Base-by-base conservation (phyloP, 2,329 filamentous ascomycete species). In the Ilyonectria sp. region DNA sequence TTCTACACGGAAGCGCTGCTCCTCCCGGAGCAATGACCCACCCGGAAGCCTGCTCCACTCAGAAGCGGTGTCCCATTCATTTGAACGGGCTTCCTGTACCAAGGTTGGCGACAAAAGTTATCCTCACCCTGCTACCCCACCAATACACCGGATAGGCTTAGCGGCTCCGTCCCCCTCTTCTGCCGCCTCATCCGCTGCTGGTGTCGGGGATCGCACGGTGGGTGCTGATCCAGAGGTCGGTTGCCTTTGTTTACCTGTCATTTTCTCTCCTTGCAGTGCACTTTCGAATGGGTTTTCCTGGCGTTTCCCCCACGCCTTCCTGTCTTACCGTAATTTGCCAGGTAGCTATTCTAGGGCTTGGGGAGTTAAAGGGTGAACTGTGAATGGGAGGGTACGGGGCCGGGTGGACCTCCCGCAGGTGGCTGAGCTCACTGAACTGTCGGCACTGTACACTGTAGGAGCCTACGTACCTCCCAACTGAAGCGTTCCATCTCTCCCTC, bases 391-490 rank as follows among this genome's bases (percentile, higher is more conserved):
- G 46, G 35, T 44, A 44, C 53, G 44, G 46, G 31, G 40, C 52
- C 21, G n/a, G n/a, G 60, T 63, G 60, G 60, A 21, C 54, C 61
- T 46, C 47, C 49, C 21, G 52, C 21, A 63, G 60, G 31, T 26
- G 23, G 23, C 52, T 21, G 44, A 35, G 52, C 40, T 46, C 43
- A 33, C 13, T 47, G 61, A 64, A 64, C 47, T 53, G 33, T 59
- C 63, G 43, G 50, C 63, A 65, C 63, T 65, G 63, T 60, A 65
- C 23, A 60, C 63, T 65, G 63, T 60, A 65, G 19, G 43, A 65
- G 49, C 50, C 52, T 49, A 60, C 31, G 61, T 54, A 40, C 49
- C 50, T 33, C 44, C 21, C 43, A 55, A 23, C 23, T 23, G 15
- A 49, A 40, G 57, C 50, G 23, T 65, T 54, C 35, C 26, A 23